Conservation (phyloP, 2,329 filamentous ascomycete species). For the Tolypocladium endophyticum region DNA sequence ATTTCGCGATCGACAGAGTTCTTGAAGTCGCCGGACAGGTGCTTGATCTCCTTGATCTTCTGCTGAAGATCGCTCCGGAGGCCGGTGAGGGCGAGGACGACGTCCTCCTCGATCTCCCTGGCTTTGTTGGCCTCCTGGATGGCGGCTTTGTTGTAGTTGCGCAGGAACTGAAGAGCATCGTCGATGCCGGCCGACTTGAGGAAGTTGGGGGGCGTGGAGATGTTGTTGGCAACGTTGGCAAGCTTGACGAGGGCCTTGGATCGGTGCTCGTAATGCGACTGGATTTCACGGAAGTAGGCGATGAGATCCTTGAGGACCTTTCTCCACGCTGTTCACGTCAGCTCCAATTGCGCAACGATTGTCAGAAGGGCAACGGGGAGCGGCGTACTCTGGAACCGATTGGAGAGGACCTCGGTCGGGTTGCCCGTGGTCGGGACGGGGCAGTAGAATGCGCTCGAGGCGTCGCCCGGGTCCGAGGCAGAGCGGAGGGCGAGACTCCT, state of each 20-base stretch:
- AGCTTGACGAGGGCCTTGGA: constrained; percentile 76
- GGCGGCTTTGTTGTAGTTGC: constrained; percentile 72
- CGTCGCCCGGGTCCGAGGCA: constrained; percentile 54
- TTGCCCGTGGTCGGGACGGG: constrained; percentile 81
- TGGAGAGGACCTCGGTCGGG: constrained; percentile 79
- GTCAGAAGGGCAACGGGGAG: too few relatives aligned
- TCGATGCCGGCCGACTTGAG: constrained; percentile 73
- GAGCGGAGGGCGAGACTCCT: constrained; percentile 67
- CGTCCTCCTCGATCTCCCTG: constrained; percentile 80
- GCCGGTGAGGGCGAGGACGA: constrained; percentile 77
- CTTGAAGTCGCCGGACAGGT: constrained; percentile 87
- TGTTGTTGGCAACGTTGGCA: constrained; percentile 75
- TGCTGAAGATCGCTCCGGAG: constrained; percentile 80
- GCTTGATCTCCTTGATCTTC: constrained; percentile 98
- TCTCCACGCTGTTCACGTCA: constrained; percentile 60
- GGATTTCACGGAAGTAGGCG: constrained; percentile 84
- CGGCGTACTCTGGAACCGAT: constrained; percentile 72
- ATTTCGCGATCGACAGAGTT: constrained; percentile 95
- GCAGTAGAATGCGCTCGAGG: constrained; percentile 77
- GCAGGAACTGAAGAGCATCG: constrained; percentile 72
- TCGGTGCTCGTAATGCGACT: constrained; percentile 76
- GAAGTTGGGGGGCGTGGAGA: constrained; percentile 63
- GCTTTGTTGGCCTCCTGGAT: constrained; percentile 79
- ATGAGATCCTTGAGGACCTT: constrained; percentile 93
- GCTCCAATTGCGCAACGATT: background rate